Percentiles rank a stretch among this genome's conserved stretches.
These are phyloP conservation scores for Aureobasidium subglaciale DNA, from an alignment of 2,329 filamentous ascomycete species.

Conservation along the genomic window DNA sequence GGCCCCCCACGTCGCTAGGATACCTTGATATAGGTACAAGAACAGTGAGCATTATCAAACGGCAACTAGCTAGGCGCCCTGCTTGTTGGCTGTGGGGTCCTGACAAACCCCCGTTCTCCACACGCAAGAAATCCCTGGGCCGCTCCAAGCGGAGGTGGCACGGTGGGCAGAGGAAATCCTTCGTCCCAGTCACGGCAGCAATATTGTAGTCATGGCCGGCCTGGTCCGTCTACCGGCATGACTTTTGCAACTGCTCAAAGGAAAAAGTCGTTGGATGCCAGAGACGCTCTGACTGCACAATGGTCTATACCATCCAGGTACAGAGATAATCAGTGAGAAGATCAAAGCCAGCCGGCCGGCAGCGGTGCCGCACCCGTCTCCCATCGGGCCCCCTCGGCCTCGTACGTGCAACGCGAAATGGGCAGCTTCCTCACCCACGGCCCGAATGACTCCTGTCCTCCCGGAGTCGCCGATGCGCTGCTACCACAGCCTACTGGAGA, in stretches of 20 bases:
- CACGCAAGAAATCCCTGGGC: background rate
- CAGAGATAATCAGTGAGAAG: too few relatives aligned
- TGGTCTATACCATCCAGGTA: background rate
- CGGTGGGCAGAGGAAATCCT: too few relatives aligned
- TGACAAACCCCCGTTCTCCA: background rate
- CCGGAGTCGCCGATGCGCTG: constrained; percentile 2
- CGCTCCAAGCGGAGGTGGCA: background rate
- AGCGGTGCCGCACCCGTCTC: background rate
- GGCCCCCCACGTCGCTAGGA: background rate
- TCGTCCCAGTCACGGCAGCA: background rate
- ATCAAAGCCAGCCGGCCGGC: too few relatives aligned
- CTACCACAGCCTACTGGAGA: background rate
- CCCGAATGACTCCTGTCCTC: background rate
- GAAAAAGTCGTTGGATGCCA: background rate
- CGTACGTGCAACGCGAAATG: background rate
- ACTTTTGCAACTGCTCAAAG: too few relatives aligned
- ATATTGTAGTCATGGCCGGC: background rate
- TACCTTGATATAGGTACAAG: background rate
- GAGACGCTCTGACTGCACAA: background rate
- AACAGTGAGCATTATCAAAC: background rate
- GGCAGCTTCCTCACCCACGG: background rate
- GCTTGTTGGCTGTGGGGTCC: background rate
- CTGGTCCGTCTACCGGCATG: constrained; percentile 6
- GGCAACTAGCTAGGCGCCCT: background rate
- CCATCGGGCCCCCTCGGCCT: too few relatives aligned